Base-by-base conservation (phyloP, 2,329 filamentous ascomycete species). In the Cladosporium austrohemisphaericum region DNA sequence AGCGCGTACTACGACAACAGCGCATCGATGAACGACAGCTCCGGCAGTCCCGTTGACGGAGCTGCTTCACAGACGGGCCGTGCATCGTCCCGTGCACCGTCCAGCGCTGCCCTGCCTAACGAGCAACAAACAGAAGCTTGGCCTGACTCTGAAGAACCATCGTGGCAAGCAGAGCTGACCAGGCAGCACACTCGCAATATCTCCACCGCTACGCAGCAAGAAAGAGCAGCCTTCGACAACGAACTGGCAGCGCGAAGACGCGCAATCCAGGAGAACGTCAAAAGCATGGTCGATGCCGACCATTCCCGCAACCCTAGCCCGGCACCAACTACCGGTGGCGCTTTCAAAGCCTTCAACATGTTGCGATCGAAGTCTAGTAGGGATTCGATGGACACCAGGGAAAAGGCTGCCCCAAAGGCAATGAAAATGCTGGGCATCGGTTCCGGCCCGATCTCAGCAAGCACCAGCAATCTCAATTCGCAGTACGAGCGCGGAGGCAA, bases 191-290 rank as follows among this genome's bases (percentile, higher is more conserved):
- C 67, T 20, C 70, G 77, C 31, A 68, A 72, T 49, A 67, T 67
- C 41, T 79, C 76, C 60, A 73, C 71, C 5, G 75, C 75, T 35
- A 77, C 73, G 10, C 70, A 76, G 37, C 71, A 74, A 22, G 81
- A 84, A 45, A 76, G 78, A 4, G 81, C 88, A 45, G 86, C 88
- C 22, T 90, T 91, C 61, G 83, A 84, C 14, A 81, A 77, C 45
- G 84, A 89, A 59, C 76, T 91, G 31, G 86, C 85, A 2, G 79
- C 83, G 55, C 80, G 86, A 13, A 81, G 85, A 48, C 79, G 80
- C 23, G 79, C 84, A 1, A 84, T 91, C 6, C 82, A 87, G 44
- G 85, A 91, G 65, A 84, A 81, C 56, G 71, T 91, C 36, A 86
- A 81, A 6, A 84, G 79, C 0, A 85, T 83, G 55, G 81, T 80